phyloP scores from a whole-genome alignment of 164 flowering plant species.

The Amborella trichopoda region DNA sequence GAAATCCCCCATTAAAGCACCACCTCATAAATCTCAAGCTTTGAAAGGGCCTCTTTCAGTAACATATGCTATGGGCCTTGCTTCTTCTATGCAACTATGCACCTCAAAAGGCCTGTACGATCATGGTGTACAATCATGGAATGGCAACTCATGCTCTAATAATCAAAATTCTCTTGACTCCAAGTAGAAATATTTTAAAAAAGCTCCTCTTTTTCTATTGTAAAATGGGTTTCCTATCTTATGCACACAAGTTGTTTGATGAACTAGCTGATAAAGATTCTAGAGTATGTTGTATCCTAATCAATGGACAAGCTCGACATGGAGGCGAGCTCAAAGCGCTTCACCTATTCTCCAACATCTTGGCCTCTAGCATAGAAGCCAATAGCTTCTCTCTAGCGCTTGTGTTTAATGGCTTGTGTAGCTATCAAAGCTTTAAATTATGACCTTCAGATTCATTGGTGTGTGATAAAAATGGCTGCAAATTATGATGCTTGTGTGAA shows the following conservation, averaged over 20 bases:
- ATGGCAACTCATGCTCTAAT: neutral
- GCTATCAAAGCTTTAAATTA: neutral
- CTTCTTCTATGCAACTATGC: neutral
- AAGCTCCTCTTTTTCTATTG: constrained; percentile 1
- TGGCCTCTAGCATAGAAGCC: neutral
- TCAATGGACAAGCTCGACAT: neutral
- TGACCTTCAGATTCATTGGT: neutral
- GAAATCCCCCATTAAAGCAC: too few relatives aligned
- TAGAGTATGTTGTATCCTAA: neutral
- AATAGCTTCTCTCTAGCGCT: neutral
- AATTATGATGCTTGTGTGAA: neutral
- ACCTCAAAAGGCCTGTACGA: neutral
- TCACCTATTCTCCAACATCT: neutral
- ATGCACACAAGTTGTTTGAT: neutral
- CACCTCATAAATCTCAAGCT: too few relatives aligned
- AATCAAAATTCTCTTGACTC: neutral
- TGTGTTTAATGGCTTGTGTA: constrained; percentile 3
- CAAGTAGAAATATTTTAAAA: neutral
- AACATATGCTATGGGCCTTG: too few relatives aligned
- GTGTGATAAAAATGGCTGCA: neutral
- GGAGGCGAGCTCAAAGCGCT: neutral
- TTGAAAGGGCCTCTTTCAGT: too few relatives aligned
- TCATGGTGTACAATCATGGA: too few relatives aligned
- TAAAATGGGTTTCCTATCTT: neutral
- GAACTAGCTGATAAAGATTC: neutral